Evolutionary conservation across 176 grass and related monocot species (phyloP), one percentile per base, ranked within the genome.

Genomic region (Typha latifolia): DNA sequence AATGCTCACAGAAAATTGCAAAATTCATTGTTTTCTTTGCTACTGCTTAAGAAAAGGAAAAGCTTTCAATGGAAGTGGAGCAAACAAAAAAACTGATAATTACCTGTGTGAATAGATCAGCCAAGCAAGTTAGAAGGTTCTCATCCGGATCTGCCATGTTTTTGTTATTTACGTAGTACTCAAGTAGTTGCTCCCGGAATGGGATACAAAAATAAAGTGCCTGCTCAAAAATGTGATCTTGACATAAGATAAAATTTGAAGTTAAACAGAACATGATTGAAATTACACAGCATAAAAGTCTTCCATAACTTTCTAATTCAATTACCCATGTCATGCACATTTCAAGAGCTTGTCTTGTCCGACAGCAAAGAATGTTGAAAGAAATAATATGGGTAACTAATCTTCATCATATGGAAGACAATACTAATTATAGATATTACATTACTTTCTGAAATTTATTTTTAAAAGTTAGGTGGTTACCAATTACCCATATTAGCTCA

Each of bases 81-180:
- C 31, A 76, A 9, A 47, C n/a, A 68, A 71, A 32, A 48, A 4
- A 14, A 16, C 11, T 59, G 16, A 4, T 15, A 73, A 48, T 49
- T 69, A 96, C 93, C 88, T 97, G 93, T 80, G 82, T 86, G 78
- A 97, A 97, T 1, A 97, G 84, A 81, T 97, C 93, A 71, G 93
- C 93, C 62, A 97, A 74, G 70, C 88, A 97, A 63, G 85, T 92
- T 70, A 97, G 75, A 57, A 97, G 77, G 74, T 89, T 97, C 21
- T 97, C 93, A 22, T 97, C 88, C 69, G 48, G 77, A 77, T 97
- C 93, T 27, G 66, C 63, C 27, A 69, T 32, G 51, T 55, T 86
- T 75, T 86, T 92, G 72, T 80, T 92, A 71, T 86, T 91, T 23
- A 57, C 80, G 84, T 89, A 97, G 76, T 97, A 89, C 64, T 92